These are phyloP conservation scores for Phaeomoniella chlamydospora DNA, from an alignment of 2,329 filamentous ascomycete genomes.

Conservation along the genomic window DNA sequence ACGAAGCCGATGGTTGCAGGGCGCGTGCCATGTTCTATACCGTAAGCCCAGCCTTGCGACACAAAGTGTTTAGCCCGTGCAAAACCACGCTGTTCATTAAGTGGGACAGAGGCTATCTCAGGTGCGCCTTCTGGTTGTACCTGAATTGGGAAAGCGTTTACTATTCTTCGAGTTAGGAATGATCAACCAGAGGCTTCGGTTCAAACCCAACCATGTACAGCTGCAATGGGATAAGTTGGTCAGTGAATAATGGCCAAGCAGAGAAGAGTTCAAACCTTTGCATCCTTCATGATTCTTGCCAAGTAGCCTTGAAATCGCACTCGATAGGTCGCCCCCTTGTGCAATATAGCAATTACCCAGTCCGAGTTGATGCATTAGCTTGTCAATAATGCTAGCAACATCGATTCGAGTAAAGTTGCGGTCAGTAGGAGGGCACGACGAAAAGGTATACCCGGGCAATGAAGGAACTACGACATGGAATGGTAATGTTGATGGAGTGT, in stretches of 20 bases:
- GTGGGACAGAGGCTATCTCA: not conserved
- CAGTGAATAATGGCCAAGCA: no score
- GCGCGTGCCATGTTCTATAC: slow-evolving; percentile 26
- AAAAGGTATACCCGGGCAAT: slow-evolving; percentile 39
- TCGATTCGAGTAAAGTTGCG: slow-evolving; percentile 26
- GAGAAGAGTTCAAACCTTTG: slow-evolving; percentile 24
- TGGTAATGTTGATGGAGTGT: slow-evolving; percentile 34
- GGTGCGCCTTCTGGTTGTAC: not conserved
- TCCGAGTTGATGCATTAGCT: slow-evolving; percentile 37
- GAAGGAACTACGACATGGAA: slow-evolving; percentile 44
- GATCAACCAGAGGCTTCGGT: no score
- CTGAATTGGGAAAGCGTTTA: no score
- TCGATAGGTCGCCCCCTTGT: slow-evolving; percentile 44
- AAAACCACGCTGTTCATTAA: slow-evolving; percentile 13
- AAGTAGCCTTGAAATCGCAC: slow-evolving; percentile 26
- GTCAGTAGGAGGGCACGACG: slow-evolving; percentile 30
- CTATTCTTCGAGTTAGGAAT: no score
- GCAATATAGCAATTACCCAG: slow-evolving; percentile 37
- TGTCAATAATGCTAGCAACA: slow-evolving; percentile 31
- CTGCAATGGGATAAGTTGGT: no score
- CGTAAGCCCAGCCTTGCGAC: slow-evolving; percentile 32
- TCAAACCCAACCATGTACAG: slow-evolving; percentile 6
- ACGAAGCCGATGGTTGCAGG: slow-evolving; percentile 21
- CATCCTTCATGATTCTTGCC: slow-evolving; percentile 28
- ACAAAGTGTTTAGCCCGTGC: slow-evolving; percentile 23